Percentiles rank a stretch among this genome's conserved stretches.
phyloP scores from a whole-genome alignment of 306 rosid species.

The Hippophae tibetana region DNA sequence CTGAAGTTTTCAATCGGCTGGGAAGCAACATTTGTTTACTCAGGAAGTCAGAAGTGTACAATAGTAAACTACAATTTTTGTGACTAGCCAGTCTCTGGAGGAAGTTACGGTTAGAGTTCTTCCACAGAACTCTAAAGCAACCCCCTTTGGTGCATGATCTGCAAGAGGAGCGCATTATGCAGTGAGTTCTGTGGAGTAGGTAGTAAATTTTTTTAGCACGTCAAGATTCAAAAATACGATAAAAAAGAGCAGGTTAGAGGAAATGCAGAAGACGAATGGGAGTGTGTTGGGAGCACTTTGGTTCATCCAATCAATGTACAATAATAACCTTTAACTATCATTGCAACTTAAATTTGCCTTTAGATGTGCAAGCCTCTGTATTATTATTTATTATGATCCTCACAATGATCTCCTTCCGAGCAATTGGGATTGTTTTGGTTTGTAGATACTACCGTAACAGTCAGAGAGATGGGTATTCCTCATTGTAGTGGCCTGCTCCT shows the following conservation, averaged over 20 bases:
- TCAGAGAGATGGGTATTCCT: too few species aligned
- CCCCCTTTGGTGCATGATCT: slow-evolving; percentile 44
- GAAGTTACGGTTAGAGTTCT: slow-evolving; percentile 45
- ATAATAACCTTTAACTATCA: slow-evolving; percentile 54
- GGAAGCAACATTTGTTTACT: slow-evolving; percentile 20
- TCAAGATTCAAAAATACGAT: slow-evolving; percentile 40
- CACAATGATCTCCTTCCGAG: slow-evolving; percentile 10
- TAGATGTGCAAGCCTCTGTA: slow-evolving; percentile 28
- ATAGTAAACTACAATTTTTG: slow-evolving; percentile 74
- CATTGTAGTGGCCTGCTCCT: too few species aligned
- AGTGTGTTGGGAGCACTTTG: slow-evolving; percentile 49
- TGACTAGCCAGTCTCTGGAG: slow-evolving; percentile 35
- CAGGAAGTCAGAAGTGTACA: slow-evolving; percentile 50
- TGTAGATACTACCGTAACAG: background rate
- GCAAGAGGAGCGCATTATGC: slow-evolving; percentile 56
- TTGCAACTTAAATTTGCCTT: slow-evolving; percentile 33
- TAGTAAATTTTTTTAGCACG: slow-evolving; percentile 75
- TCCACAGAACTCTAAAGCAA: slow-evolving; percentile 52
- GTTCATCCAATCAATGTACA: slow-evolving; percentile 70
- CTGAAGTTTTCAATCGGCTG: slow-evolving; percentile 39
- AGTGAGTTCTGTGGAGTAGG: slow-evolving; percentile 73
- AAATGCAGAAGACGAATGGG: slow-evolving; percentile 46
- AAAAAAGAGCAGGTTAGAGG: background rate
- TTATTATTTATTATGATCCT: slow-evolving; percentile 16
- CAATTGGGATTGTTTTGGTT: slow-evolving; percentile 19